Conservation (phyloP, 495 filamentous ascomycete genomes). For the Penicillium arizonense region DNA sequence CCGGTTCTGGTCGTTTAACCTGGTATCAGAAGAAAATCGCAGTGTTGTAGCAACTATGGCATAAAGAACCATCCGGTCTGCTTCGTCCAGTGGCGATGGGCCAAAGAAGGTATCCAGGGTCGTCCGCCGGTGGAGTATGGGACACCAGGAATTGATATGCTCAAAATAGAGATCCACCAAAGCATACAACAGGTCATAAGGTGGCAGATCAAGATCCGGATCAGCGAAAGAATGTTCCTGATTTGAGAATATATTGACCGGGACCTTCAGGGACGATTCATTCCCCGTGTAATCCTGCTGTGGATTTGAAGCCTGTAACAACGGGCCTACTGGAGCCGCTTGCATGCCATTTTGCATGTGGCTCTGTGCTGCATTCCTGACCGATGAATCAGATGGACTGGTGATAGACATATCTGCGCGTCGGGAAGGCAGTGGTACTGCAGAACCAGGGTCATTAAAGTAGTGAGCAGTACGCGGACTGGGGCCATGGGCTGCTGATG, state of each 20-base stretch:
- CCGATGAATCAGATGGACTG: conserved; percentile 38
- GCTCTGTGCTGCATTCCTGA: conserved; percentile 25
- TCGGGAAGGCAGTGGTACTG: conserved; percentile 22
- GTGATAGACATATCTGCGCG: conserved; percentile 34
- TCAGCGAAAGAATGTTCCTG: conserved; percentile 44
- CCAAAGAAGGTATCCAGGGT: conserved; percentile 83
- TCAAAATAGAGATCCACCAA: conserved; percentile 87
- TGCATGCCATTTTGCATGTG: conserved; percentile 22
- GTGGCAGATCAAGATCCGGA: conserved; percentile 75
- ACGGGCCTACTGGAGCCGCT: conserved; percentile 14
- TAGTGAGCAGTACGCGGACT: conserved; percentile 38
- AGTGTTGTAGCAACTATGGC: conserved; percentile 84
- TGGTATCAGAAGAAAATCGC: conserved; percentile 71
- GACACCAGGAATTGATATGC: conserved; percentile 88
- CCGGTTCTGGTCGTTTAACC: conserved; percentile 68
- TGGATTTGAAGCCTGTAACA: conserved; percentile 23
- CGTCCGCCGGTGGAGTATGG: conserved; percentile 77
- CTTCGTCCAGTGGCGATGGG: conserved; percentile 68
- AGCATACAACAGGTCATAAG: conserved; percentile 79
- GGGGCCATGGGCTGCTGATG: conserved; percentile 34
- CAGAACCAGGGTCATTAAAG: conserved; percentile 35
- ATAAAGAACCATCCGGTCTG: conserved; percentile 78
- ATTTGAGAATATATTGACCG: conserved; percentile 40
- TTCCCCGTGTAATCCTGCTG: conserved; percentile 41
- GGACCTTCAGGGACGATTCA: conserved; percentile 44